Base-by-base conservation (phyloP, 208 protist species). In the Tritrichomonas foetus region DNA sequence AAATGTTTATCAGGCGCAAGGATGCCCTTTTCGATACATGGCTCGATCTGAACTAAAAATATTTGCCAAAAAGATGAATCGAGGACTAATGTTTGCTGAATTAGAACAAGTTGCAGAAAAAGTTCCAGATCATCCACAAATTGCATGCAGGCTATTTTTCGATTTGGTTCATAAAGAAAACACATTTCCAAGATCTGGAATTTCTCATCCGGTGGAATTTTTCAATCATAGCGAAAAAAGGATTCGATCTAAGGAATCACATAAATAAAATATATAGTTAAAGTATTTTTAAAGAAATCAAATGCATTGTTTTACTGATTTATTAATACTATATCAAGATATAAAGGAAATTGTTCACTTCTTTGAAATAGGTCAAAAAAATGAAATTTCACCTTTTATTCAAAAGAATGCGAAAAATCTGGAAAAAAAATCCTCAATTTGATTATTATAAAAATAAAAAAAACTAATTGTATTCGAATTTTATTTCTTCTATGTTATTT, bases 11-110 rank as follows among this genome's bases (percentile, higher is more conserved):
- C 41, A 61, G 39, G 47, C 44, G 16, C 78, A 89, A 57, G 78
- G 78, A 36, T 89, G 78, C 57, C 78, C 78, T 20, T 89, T 89
- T 16, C 33, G 47, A 16, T 89, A 57, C 39, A 53, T 89, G 78
- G 41, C 27, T 16, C 53, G 47, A 16, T 20, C 47, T 20, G 78
- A 89, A 61, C 16, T 89, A 16, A 89, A 89, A 36, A 39, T 89
- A 47, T 89, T 41, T 16, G 0, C 57, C 11, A 89, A 89, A 33
- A 89, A 89, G 39, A 89, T 89, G 47, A 47, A 33, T 27, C 27
- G 47, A 13, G 16, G 8, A 16, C 33, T 57, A 33, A 89, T 39
- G 22, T 14, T 44, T 50, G 20, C 14, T n/a, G 78, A 53, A 3
- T 33, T 89, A 20, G 30, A 53, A 11, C 33, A 53, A 89, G 8